Evolutionary conservation across 208 protist species (phyloP), one percentile per base, ranked within the genome.

Genomic region (Acanthamoeba culbertsoni): DNA sequence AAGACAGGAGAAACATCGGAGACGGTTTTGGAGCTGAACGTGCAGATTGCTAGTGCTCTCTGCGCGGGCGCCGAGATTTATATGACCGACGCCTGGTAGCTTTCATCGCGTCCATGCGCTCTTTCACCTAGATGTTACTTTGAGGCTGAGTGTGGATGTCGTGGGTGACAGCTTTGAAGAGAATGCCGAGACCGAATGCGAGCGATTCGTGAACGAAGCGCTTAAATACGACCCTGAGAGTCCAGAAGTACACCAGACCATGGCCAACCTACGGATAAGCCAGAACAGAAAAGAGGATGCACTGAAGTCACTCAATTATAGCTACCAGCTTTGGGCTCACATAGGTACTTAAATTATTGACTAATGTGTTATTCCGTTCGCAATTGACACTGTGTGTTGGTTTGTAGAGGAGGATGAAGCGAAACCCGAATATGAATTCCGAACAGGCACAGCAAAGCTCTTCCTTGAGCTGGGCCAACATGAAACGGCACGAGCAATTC

Each of bases 391-490:
- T 31, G 7, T 20, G 28, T 33, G n/a, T 65, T 55, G 48, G 12
- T 18, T 55, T 18, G 48, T 35, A 82, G 71, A 55, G 71, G 71
- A 82, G 23, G 71, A 82, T 26, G 71, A 82, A 20, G 71, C 71
- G 12, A 59, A 68, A 31, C 79, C 79, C 31, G 46, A 59, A 8
- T 89, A 89, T 35, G 79, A 57, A 10, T 89, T 89, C 40, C 79
- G 79, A 31, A 89, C 79, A 33, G 65, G 26, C 79, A 65, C 79
- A 18, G 79, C 79, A 5, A 89, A 89, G 79, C 55, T 89, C 31
- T 89, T 89, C 51, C 79, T 89, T 12, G 79, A 89, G 55, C 51
- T 89, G 46, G 79, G 79, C n/a, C 46, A 89, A 26, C 46, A 89
- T 23, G 51, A 59, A 16, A 57, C 45, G 8, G 79, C 79, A 16